Conservation (phyloP, 2,329 filamentous ascomycete genomes). For the Trichoderma aggressivum region DNA sequence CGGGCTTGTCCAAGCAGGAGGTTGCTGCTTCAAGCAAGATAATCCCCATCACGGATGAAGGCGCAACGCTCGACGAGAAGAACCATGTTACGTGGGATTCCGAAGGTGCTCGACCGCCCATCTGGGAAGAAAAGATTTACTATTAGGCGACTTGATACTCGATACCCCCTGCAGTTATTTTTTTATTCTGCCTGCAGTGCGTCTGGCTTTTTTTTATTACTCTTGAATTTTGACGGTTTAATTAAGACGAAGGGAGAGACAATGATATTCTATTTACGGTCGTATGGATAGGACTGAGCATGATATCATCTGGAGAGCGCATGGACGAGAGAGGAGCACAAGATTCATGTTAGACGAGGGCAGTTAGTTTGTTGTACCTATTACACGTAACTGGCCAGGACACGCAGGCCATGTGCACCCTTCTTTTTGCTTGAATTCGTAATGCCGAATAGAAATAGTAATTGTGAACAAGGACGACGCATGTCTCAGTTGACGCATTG, state of each 20-base stretch:
- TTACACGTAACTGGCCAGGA: neutral
- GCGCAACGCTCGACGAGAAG: slow-evolving; percentile 66
- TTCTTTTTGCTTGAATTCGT: neutral
- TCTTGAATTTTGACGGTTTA: neutral
- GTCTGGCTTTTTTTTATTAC: neutral
- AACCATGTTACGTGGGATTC: slow-evolving; percentile 43
- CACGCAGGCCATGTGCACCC: neutral
- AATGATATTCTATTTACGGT: neutral
- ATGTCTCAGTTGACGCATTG: neutral
- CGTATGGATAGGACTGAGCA: neutral
- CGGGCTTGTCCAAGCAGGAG: slow-evolving; percentile 69
- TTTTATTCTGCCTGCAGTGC: neutral
- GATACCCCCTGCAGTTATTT: slow-evolving; percentile 20
- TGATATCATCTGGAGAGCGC: neutral
- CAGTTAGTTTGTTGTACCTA: neutral
- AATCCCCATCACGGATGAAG: slow-evolving; percentile 70
- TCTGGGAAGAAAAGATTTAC: slow-evolving; percentile 44
- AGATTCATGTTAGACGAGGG: neutral
- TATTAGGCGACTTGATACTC: slow-evolving; percentile 34
- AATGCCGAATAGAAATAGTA: neutral
- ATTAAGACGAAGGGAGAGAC: neutral
- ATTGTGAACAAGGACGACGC: neutral
- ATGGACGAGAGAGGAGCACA: neutral
- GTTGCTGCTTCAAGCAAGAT: slow-evolving; percentile 63
- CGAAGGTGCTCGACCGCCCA: slow-evolving; percentile 41